Conservation (phyloP, 176 grass and related monocot genomes). For the Chrysopogon serrulatus region DNA sequence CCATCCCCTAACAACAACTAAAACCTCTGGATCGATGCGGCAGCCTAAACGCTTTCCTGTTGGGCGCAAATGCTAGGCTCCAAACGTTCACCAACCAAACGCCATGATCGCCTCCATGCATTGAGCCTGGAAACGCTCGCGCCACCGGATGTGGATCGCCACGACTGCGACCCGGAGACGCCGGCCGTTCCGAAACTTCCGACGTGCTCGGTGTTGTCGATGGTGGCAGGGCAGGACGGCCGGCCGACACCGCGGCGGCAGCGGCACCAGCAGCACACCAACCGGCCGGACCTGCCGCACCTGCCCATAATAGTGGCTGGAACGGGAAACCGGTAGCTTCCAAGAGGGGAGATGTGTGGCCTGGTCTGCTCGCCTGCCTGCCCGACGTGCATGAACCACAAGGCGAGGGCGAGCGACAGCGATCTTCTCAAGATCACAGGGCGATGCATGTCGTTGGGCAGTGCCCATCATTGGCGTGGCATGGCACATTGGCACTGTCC, state of each 20-base stretch:
- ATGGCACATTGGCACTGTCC: background rate
- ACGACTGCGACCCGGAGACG: background rate
- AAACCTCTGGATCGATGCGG: background rate
- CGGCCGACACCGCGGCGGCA: background rate
- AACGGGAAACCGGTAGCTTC: background rate
- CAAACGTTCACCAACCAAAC: background rate
- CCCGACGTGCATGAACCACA: slow-evolving; percentile 16
- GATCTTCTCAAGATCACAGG: slow-evolving; percentile 6
- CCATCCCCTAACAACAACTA: background rate
- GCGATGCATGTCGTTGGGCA: slow-evolving; percentile 18
- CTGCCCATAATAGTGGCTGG: background rate
- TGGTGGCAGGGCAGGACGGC: background rate
- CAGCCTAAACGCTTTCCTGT: slow-evolving; percentile 10
- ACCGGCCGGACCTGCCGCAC: slow-evolving; percentile 17
- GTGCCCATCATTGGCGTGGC: background rate
- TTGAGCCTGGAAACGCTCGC: background rate
- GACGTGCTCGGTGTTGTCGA: background rate
- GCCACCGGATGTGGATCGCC: background rate
- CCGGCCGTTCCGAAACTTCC: background rate
- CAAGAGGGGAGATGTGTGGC: slow-evolving; percentile 28
- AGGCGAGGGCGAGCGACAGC: background rate
- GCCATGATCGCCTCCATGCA: background rate
- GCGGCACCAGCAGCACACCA: slow-evolving; percentile 9
- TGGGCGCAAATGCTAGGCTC: slow-evolving; percentile 13
- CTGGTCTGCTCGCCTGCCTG: background rate